Percentiles rank a stretch among this genome's conserved stretches.
phyloP scores from a whole-genome alignment of 768 basidiomycete genomes.

The Lactifluus hygrophoroides region DNA sequence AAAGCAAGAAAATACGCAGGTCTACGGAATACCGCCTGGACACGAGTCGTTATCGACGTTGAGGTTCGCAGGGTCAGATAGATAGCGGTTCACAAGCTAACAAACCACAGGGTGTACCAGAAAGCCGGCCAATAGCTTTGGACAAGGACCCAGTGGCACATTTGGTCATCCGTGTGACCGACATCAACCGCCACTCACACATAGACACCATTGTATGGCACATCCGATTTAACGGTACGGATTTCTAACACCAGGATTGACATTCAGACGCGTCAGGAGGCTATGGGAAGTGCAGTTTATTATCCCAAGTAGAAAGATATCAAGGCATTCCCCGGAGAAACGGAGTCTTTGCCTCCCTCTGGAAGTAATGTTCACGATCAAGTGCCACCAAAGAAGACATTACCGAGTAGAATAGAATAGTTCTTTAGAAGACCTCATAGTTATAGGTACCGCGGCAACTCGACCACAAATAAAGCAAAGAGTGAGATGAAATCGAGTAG shows the following conservation, averaged over 20 bases:
- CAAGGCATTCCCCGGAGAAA: slow-evolving; percentile 55
- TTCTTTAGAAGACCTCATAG: neutral
- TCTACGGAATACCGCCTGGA: slow-evolving; percentile 65
- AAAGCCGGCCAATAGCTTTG: slow-evolving; percentile 22
- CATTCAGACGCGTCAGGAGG: slow-evolving; percentile 53
- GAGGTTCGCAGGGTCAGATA: slow-evolving; percentile 29
- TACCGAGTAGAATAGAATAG: slow-evolving; percentile 1
- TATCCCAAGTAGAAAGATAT: slow-evolving; percentile 74
- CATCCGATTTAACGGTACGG: neutral
- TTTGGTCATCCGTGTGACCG: slow-evolving; percentile 38
- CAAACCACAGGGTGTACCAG: slow-evolving; percentile 24
- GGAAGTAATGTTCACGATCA: slow-evolving; percentile 28
- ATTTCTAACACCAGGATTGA: neutral
- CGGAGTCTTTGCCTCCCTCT: slow-evolving; percentile 1
- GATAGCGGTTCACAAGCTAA: neutral
- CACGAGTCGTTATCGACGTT: slow-evolving; percentile 41
- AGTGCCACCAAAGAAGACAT: neutral
- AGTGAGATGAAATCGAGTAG: neutral
- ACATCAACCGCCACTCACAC: slow-evolving; percentile 51
- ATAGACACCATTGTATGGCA: slow-evolving; percentile 45
- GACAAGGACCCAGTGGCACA: slow-evolving; percentile 28
- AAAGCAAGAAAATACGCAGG: slow-evolving; percentile 37
- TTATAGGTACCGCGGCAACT: neutral
- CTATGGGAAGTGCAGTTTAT: slow-evolving; percentile 60
- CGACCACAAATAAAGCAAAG: neutral